Evolutionary conservation across 2,329 filamentous ascomycete genomes (phyloP), one percentile per base, ranked within the genome.

Genomic region (Proliferodiscus dingleyae): DNA sequence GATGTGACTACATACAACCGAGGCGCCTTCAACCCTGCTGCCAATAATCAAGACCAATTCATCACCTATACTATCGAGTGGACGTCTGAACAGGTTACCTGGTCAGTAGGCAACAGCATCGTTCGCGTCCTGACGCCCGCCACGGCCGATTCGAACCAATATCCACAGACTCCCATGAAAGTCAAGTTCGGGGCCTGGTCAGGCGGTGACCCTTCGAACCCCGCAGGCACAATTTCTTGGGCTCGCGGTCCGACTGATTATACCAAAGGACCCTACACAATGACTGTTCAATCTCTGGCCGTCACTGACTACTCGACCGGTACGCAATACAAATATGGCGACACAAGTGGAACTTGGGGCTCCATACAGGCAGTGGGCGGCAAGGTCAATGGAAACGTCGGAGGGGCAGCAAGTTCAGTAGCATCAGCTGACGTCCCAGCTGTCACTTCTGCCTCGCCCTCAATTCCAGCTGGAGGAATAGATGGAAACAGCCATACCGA

Each of bases 271-370:
- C 93, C 93, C 1, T 98, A 86, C 70, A 81, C 75, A 53, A 97
- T 97, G 90, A 71, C 78, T 43, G 83, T 97, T 62, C 78, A 85
- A 66, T 85, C 78, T 23, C 68, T 96, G 56, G 73, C 77, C 44
- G 79, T 95, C 33, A 83, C 83, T 41, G 93, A 98, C 71, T 98
- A 97, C 71, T 96, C 90, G 18, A 96, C 90, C 1, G 93, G 93
- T 43, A 83, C 77, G 15, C 72, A 85, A 52, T 98, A 98, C 73
- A 73, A 71, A 46, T 98, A 97, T 70, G 78, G 78, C 55, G 87
- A 93, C 64, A 78, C 75, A 29, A 83, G 77, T 38, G 93, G 93
- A 38, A 78, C 73, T 18, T 95, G 89, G 87, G 62, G 79, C 54
- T 91, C 87, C 39, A 97, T 98, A 66, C 68, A 78, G 57, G 81